Percentiles rank a stretch among this genome's conserved stretches.
These are phyloP conservation scores for Litchi chinensis DNA, from an alignment of 345 rosid species.

Conservation along the genomic window DNA sequence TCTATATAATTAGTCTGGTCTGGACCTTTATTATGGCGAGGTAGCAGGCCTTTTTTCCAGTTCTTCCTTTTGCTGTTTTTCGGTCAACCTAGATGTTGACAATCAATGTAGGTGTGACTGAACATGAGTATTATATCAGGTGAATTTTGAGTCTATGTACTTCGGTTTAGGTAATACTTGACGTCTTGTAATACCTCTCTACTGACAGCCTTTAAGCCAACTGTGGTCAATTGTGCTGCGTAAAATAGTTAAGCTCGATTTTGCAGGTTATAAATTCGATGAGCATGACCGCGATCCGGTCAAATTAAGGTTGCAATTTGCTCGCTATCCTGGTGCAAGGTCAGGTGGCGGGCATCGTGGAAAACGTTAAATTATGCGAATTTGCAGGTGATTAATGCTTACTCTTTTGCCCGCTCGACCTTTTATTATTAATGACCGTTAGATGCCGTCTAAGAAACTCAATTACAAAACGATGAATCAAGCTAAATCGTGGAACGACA, in stretches of 20 bases:
- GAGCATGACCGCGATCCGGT: slow-evolving; percentile 68
- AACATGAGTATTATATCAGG: slow-evolving; percentile 15
- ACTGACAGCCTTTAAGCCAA: slow-evolving; percentile 28
- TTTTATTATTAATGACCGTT: slow-evolving; percentile 32
- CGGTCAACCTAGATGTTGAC: not conserved
- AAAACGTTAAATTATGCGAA: slow-evolving; percentile 48
- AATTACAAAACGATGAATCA: slow-evolving; percentile 30
- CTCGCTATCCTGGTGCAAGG: slow-evolving; percentile 80
- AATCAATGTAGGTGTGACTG: slow-evolving; percentile 12
- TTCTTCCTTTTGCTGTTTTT: slow-evolving; percentile 8
- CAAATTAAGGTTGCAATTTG: slow-evolving; percentile 70
- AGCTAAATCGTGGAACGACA: slow-evolving; percentile 41
- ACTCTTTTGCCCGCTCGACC: slow-evolving; percentile 31
- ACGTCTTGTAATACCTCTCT: slow-evolving; percentile 26
- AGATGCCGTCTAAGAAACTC: slow-evolving; percentile 34
- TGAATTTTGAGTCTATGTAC: slow-evolving; percentile 16
- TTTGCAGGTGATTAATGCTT: slow-evolving; percentile 46
- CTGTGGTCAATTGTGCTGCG: slow-evolving; percentile 34
- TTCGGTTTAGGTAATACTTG: slow-evolving; percentile 25
- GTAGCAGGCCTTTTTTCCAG: slow-evolving; percentile 8
- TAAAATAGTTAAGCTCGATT: slow-evolving; percentile 56
- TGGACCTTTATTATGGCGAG: slow-evolving; percentile 12
- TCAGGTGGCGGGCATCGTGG: slow-evolving; percentile 75
- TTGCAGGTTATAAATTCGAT: slow-evolving; percentile 76
- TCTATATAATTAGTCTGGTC: slow-evolving; percentile 4